Conservation (phyloP, 2,329 filamentous ascomycete genomes). For the Cladosporium sphaerospermum region DNA sequence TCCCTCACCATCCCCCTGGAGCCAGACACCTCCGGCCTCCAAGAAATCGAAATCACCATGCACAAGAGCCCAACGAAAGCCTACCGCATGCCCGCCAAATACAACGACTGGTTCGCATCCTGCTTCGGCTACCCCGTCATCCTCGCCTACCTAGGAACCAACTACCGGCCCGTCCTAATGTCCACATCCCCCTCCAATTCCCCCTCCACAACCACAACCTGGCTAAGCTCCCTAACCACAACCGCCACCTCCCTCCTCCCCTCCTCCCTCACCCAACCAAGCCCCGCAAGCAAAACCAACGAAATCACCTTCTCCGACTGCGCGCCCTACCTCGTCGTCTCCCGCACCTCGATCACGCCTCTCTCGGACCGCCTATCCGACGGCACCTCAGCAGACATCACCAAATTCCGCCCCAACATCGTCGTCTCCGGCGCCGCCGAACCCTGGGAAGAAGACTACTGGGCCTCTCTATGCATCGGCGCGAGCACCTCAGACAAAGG, state of each 20-base stretch:
- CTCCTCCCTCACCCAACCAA: constrained; percentile 10
- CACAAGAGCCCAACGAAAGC: constrained; percentile 38
- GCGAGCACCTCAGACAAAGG: not conserved
- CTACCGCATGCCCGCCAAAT: constrained; percentile 37
- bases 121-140: constrained; percentile 40
- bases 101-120: constrained; percentile 38
- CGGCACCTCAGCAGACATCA: constrained; percentile 37
- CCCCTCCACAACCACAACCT: constrained; percentile 18
- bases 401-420: constrained; percentile 44
- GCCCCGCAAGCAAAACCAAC: constrained; percentile 1
- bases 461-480: constrained; percentile 32
- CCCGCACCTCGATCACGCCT: constrained; percentile 61
- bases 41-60: constrained; percentile 37
- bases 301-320: constrained; percentile 65
- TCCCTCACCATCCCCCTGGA: constrained; percentile 34
- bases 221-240: constrained; percentile 28
- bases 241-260: constrained; percentile 19
- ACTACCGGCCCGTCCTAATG: constrained; percentile 37
- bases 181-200: constrained; percentile 15
- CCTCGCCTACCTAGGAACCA: constrained; percentile 38
- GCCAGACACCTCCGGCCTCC: constrained; percentile 32
- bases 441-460: constrained; percentile 43
- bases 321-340: constrained; percentile 68
- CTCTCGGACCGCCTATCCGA: constrained; percentile 45
- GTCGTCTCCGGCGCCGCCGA: constrained; percentile 36